phyloP scores from a whole-genome alignment of 192 early-diverging fungal genomes.

The Coemansia sp. region DNA sequence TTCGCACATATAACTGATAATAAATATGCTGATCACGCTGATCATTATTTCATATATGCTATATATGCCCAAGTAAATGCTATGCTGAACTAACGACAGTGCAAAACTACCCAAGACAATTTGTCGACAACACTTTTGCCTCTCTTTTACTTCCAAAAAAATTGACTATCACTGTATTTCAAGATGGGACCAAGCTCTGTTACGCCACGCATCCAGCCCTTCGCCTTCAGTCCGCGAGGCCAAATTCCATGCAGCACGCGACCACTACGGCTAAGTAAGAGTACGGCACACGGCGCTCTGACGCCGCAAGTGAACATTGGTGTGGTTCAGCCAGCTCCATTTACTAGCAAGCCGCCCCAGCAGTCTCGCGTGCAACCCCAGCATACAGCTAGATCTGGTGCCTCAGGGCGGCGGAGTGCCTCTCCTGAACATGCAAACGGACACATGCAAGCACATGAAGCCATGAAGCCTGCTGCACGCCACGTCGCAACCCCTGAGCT shows the following conservation, averaged over 20 bases:
- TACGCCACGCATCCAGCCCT: slow-evolving; percentile 21
- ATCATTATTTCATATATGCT: background rate
- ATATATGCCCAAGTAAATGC: background rate
- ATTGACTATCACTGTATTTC: background rate
- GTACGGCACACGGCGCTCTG: background rate
- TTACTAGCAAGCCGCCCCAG: background rate
- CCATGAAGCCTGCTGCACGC: background rate
- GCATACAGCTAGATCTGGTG: background rate
- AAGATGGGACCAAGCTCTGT: slow-evolving; percentile 8
- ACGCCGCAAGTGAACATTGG: background rate
- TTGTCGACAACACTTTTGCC: background rate
- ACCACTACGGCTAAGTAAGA: slow-evolving; percentile 25
- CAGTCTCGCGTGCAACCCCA: background rate
- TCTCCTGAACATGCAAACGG: background rate
- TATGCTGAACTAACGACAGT: background rate
- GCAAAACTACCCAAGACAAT: background rate
- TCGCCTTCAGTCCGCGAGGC: slow-evolving; percentile 43
- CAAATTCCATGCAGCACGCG: slow-evolving; percentile 40
- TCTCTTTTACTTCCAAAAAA: background rate
- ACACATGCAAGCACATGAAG: background rate
- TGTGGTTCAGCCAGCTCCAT: background rate
- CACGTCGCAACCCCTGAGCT: background rate
- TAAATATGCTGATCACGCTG: background rate
- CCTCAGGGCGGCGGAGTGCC: background rate
- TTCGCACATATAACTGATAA: background rate